Conservation (phyloP, 2,329 filamentous ascomycete species). For the Fusarium sterilihyphosum region DNA sequence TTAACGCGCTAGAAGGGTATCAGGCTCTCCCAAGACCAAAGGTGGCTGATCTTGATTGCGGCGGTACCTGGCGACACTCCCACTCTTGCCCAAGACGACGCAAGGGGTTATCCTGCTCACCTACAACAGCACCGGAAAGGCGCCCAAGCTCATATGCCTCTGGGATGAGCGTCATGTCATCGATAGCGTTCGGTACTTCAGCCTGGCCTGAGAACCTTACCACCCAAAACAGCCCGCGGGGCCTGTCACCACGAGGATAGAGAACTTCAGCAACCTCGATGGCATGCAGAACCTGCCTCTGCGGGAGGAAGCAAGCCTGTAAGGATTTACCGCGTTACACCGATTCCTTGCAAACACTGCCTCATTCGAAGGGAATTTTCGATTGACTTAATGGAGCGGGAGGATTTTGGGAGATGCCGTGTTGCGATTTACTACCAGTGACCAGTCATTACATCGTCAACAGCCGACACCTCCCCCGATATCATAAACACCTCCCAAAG, state of each 20-base stretch:
- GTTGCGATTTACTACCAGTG: not conserved
- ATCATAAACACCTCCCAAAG: not conserved
- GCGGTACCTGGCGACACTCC: not conserved
- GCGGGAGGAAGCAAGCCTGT: not conserved
- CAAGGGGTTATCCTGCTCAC: not conserved
- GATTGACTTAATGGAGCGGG: not conserved
- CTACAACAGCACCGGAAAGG: fast-evolving
- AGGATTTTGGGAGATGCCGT: not conserved
- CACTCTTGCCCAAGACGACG: fast-evolving
- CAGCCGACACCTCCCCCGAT: not conserved
- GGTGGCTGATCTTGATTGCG: not conserved
- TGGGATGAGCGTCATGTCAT: not conserved
- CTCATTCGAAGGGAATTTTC: not conserved
- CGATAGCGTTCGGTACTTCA: not conserved
- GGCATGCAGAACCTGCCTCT: not conserved
- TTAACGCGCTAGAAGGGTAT: fast-evolving
- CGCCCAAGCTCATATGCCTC: fast-evolving
- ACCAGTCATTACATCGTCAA: not conserved
- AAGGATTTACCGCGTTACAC: not conserved
- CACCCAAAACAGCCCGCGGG: fast-evolving
- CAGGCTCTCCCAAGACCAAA: not conserved
- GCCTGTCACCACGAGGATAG: fast-evolving
- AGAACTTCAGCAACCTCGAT: fast-evolving
- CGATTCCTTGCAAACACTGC: fast-evolving
- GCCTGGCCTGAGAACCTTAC: fast-evolving